A percentile compares a stretch with the other conserved stretches of the same genome.
phyloP scores from a whole-genome alignment of 2,329 filamentous ascomycete species.

The Aspergillus sojae region DNA sequence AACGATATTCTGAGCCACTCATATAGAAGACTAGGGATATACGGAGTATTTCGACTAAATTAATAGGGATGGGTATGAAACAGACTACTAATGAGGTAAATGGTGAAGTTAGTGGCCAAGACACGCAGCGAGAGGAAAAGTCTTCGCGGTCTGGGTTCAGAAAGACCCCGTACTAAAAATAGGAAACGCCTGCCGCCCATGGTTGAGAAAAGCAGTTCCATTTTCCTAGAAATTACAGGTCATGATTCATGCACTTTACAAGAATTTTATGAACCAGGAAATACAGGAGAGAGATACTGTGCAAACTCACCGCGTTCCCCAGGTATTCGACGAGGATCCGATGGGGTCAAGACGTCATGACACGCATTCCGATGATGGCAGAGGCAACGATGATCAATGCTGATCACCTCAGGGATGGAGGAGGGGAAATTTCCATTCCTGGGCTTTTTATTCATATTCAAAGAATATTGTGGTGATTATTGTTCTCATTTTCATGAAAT shows the following conservation, averaged over 20 bases:
- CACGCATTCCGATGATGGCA: conserved; percentile 9
- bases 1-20: background rate
- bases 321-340: background rate
- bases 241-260: conserved; percentile 1
- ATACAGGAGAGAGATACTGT: background rate
- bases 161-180: conserved; percentile 15
- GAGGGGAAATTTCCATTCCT: background rate
- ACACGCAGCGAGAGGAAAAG: background rate
- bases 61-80: conserved; percentile 1
- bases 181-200: conserved; percentile 10
- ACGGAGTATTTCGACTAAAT: background rate
- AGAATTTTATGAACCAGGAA: background rate
- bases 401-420: conserved; percentile 11
- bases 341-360: conserved; percentile 10
- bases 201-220: conserved; percentile 1
- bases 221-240: background rate
- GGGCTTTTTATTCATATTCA: background rate
- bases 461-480: background rate
- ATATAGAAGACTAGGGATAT: background rate
- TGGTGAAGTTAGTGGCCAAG: background rate
- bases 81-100: background rate
- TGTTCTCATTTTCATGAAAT: background rate
- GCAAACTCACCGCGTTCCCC: background rate
- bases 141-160: conserved; percentile 1
- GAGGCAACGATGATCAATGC: background rate